These are phyloP conservation scores for Aureobasidium sp. DNA, from an alignment of 2,329 filamentous ascomycete genomes.

Conservation along the genomic window DNA sequence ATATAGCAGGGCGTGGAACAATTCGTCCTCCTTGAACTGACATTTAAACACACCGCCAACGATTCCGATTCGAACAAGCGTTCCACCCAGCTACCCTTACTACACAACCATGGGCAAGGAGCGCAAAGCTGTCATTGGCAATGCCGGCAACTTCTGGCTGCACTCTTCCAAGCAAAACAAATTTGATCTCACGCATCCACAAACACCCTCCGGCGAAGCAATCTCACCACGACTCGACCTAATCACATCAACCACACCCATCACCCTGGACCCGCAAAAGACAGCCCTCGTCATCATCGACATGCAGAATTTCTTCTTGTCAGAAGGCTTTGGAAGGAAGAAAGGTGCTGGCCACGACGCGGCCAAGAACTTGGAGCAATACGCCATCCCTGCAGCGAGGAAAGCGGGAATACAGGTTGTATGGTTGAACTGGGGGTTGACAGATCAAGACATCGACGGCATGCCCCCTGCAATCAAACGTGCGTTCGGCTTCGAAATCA, in stretches of 20 bases:
- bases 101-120: conserved; percentile 8
- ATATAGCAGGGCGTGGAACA: neutral
- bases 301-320: conserved; percentile 38
- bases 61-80: neutral
- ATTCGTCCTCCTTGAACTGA: neutral
- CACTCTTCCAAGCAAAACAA: conserved; percentile 31
- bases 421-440: conserved; percentile 36
- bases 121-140: conserved; percentile 34
- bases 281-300: conserved; percentile 34
- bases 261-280: conserved; percentile 27
- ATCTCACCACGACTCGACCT: conserved; percentile 18
- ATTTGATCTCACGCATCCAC: conserved; percentile 39
- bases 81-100: neutral
- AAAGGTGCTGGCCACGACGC: conserved; percentile 35
- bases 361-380: conserved; percentile 32
- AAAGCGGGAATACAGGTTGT: conserved; percentile 32
- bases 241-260: conserved; percentile 21
- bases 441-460: conserved; percentile 28
- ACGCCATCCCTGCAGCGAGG: conserved; percentile 39
- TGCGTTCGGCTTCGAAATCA: conserved; percentile 38
- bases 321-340: conserved; percentile 23
- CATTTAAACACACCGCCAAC: neutral
- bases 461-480: conserved; percentile 36
- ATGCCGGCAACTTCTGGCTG: conserved; percentile 36
- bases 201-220: conserved; percentile 21